A percentile compares a stretch with the other conserved stretches of the same genome.
Evolutionary conservation across 768 basidiomycete species (phyloP).

Genomic region (Rhodotorula diobovata): DNA sequence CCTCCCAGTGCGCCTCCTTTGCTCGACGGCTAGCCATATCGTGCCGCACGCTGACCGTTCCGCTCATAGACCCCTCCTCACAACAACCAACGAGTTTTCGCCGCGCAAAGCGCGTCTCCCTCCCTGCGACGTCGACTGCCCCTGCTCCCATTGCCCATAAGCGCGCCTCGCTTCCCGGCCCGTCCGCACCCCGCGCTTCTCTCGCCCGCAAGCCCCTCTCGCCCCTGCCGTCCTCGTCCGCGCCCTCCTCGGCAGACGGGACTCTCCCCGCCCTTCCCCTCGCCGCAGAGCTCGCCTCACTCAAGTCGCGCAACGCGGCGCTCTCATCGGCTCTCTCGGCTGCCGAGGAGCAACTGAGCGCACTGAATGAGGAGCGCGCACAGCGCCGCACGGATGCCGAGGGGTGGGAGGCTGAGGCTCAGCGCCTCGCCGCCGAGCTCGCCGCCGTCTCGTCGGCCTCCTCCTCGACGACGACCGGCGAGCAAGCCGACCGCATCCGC

Average conservation of each 20-base stretch:
- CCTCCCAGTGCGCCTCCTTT: slow-evolving; percentile 7
- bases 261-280: slow-evolving; percentile 14
- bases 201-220: slow-evolving; percentile 10
- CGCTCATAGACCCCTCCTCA: background rate
- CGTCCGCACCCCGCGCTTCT: background rate
- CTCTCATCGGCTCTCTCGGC: background rate
- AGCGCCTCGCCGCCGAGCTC: slow-evolving; percentile 5
- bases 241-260: background rate
- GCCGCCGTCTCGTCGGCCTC: background rate
- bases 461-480: too few species aligned
- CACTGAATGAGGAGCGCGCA: slow-evolving; percentile 15
- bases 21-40: background rate
- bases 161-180: background rate
- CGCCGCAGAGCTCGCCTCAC: slow-evolving; percentile 17
- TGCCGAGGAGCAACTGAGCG: background rate
- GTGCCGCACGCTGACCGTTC: background rate
- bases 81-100: background rate
- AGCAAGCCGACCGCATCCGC: background rate
- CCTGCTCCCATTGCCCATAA: background rate
- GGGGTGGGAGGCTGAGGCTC: slow-evolving; percentile 38
- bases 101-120: slow-evolving; percentile 22
- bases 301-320: slow-evolving; percentile 21
- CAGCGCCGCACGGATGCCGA: slow-evolving; percentile 15
- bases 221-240: background rate
- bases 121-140: background rate